A percentile compares a stretch with the other conserved stretches of the same genome.
These are phyloP conservation scores for Populus hybrid DNA, from an alignment of 441 rosid genomes.

Conservation along the genomic window DNA sequence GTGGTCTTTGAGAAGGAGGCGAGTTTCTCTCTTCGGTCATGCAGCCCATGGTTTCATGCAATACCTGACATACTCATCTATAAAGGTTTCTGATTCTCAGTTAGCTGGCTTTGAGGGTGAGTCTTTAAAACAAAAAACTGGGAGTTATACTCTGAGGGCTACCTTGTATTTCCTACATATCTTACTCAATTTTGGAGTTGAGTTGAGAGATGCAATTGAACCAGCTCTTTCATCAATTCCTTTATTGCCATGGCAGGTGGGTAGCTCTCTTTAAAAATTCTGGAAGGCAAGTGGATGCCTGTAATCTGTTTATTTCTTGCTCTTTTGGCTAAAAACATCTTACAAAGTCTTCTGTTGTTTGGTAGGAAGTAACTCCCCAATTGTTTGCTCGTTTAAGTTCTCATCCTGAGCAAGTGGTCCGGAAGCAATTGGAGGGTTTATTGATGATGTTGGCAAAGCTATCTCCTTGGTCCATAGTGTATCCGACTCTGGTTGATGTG, in stretches of 20 bases:
- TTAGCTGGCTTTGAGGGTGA: constrained; percentile 53
- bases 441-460: constrained; percentile 82
- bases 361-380: constrained; percentile 89
- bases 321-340: not conserved
- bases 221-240: constrained; percentile 81
- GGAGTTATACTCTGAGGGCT: constrained; percentile 76
- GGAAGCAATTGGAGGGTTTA: constrained; percentile 84
- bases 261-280: constrained; percentile 19
- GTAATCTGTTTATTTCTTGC: not conserved
- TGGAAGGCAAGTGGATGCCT: not conserved
- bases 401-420: constrained; percentile 87
- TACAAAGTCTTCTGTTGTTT: not conserved
- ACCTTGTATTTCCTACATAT: constrained; percentile 79
- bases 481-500: constrained; percentile 87
- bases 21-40: constrained; percentile 85
- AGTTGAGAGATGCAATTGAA: constrained; percentile 81
- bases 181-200: constrained; percentile 86
- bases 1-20: constrained; percentile 89
- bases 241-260: constrained; percentile 94
- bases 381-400: constrained; percentile 95
- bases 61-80: constrained; percentile 71
- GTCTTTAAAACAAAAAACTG: constrained; percentile 55
- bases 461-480: constrained; percentile 92
- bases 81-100: constrained; percentile 43
- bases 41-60: constrained; percentile 86